Evolutionary conservation across 176 grass and related monocot genomes (phyloP).

Genomic region (Avena sativa): DNA sequence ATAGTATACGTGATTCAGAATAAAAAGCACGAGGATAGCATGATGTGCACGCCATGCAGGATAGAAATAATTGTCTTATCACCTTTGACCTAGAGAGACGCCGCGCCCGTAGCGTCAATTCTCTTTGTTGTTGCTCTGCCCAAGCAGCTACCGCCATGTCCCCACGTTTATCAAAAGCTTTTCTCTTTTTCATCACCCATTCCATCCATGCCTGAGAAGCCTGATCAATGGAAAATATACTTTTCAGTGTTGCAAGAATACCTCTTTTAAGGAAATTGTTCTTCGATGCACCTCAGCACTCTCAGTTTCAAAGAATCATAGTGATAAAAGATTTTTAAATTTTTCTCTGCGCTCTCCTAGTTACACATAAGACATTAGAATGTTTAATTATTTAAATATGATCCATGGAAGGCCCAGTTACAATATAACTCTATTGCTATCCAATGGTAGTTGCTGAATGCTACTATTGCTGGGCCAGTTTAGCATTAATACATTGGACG

Average conservation of each 20-base stretch:
- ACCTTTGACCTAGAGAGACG: constrained; percentile 90
- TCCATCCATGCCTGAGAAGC: constrained; percentile 85
- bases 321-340: not conserved
- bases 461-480: not conserved
- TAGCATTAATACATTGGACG: not conserved
- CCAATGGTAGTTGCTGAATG: not conserved
- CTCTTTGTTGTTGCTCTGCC: constrained; percentile 87
- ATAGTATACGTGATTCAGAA: not conserved
- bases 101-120: constrained; percentile 75
- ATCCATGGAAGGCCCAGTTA: not conserved
- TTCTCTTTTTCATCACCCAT: constrained; percentile 92
- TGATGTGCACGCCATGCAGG: not conserved
- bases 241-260: constrained; percentile 35
- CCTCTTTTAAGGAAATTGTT: not conserved
- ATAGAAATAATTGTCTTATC: constrained; percentile 18
- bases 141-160: constrained; percentile 95
- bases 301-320: not conserved
- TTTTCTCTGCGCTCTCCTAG: not conserved
- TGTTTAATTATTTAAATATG: constrained; percentile 17
- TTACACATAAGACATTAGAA: not conserved
- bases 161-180: constrained; percentile 89
- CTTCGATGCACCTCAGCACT: not conserved
- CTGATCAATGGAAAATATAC: constrained; percentile 44
- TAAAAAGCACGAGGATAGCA: not conserved
- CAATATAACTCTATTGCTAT: not conserved